Evolutionary conservation across 1,284 basidiomycete species (phyloP).

Genomic region (Cryptococcus sp.): DNA sequence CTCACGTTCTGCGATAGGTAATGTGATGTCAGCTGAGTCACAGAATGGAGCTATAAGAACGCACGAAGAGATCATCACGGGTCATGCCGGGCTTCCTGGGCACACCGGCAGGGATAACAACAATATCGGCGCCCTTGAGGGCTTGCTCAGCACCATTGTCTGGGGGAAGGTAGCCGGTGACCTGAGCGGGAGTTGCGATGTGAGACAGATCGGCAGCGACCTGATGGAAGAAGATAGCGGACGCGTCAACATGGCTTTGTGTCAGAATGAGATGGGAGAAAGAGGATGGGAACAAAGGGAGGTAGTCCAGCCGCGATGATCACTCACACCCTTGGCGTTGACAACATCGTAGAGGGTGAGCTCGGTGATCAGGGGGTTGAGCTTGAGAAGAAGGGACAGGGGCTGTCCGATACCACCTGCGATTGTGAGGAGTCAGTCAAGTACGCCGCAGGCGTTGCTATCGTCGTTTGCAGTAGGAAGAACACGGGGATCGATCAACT

Average conservation of each 20-base stretch:
- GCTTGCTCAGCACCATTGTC: constrained; percentile 52
- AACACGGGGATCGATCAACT: not conserved
- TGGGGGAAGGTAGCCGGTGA: constrained; percentile 56
- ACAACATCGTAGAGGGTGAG: constrained; percentile 83
- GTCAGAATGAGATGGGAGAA: not conserved
- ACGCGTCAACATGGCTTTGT: not conserved
- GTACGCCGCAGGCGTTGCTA: not conserved
- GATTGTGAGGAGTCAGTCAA: not conserved
- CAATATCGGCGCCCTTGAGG: constrained; percentile 60
- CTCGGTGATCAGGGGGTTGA: constrained; percentile 79
- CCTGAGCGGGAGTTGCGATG: constrained; percentile 85
- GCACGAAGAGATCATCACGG: constrained; percentile 97
- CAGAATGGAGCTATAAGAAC: constrained; percentile 44
- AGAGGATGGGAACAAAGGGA: constrained; percentile 3
- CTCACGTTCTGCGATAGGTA: constrained; percentile 31
- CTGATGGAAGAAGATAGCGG: constrained; percentile 20
- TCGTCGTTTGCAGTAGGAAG: not conserved
- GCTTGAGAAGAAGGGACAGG: constrained; percentile 85
- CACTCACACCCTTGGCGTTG: constrained; percentile 51
- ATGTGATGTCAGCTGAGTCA: not conserved
- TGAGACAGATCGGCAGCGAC: constrained; percentile 89
- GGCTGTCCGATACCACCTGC: constrained; percentile 78
- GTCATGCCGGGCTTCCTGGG: constrained; percentile 77
- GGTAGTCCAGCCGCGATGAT: not conserved
- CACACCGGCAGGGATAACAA: constrained; percentile 97